Evolutionary conservation across 176 grass and related monocot species (phyloP).

Genomic region (Avena eriantha): DNA sequence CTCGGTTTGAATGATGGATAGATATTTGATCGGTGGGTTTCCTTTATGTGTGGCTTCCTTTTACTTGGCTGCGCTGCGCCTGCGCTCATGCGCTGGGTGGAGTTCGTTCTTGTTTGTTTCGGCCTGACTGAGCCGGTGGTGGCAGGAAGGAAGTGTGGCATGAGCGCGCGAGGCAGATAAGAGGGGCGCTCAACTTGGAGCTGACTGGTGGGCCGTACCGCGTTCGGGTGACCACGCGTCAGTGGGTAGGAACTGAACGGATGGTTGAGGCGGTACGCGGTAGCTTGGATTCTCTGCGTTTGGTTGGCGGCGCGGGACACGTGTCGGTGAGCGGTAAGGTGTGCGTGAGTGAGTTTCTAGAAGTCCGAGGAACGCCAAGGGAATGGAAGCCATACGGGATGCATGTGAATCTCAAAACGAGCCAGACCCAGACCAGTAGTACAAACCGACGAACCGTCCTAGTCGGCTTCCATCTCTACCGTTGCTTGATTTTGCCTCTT

Average conservation of each 20-base stretch:
- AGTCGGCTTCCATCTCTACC: no score
- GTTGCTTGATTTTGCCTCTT: no score
- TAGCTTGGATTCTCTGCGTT: background rate
- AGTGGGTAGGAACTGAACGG: background rate
- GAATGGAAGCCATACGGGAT: background rate
- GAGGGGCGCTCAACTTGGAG: background rate
- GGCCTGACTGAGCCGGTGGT: constrained; percentile 14
- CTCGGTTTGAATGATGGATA: background rate
- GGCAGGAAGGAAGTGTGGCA: constrained; percentile 1
- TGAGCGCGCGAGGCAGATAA: background rate
- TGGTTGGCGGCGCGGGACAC: background rate
- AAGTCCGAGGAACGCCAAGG: background rate
- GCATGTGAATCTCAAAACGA: background rate
- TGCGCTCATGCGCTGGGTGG: no score
- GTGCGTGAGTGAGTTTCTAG: constrained; percentile 30
- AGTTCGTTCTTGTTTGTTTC: background rate
- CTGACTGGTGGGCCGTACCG: background rate
- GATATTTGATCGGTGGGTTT: constrained; percentile 16
- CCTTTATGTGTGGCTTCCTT: background rate
- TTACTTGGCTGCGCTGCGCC: background rate
- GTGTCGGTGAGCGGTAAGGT: background rate
- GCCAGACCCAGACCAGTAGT: no score
- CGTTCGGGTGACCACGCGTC: background rate
- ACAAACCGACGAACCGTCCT: no score
- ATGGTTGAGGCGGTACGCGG: background rate